Conservation (phyloP, 441 rosid genomes). For the Adansonia gregorii region DNA sequence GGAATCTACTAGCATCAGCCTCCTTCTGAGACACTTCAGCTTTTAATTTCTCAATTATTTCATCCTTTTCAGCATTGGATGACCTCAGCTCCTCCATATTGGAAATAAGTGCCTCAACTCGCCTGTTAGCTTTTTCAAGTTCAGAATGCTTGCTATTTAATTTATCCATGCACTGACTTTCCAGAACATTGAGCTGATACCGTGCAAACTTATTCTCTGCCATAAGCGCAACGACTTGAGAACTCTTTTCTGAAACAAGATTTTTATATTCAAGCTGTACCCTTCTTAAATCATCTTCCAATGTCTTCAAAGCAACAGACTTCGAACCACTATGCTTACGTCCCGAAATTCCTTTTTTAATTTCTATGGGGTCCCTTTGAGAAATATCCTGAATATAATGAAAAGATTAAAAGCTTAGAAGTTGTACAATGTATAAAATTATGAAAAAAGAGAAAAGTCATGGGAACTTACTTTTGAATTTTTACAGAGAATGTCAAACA, state of each 20-base stretch:
- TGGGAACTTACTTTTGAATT: slow-evolving; percentile 45
- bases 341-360: slow-evolving; percentile 28
- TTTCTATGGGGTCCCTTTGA: slow-evolving; percentile 31
- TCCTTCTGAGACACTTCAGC: slow-evolving; percentile 55
- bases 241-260: slow-evolving; percentile 54
- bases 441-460: neutral
- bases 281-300: slow-evolving; percentile 48
- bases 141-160: slow-evolving; percentile 62
- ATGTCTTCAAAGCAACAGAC: slow-evolving; percentile 30
- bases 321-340: slow-evolving; percentile 6
- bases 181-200: slow-evolving; percentile 65
- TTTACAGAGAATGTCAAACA: slow-evolving; percentile 48
- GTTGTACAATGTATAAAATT: neutral
- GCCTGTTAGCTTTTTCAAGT: slow-evolving; percentile 50
- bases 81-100: slow-evolving; percentile 57
- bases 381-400: slow-evolving; percentile 27
- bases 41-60: slow-evolving; percentile 48
- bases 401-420: slow-evolving; percentile 14
- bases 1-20: slow-evolving; percentile 42
- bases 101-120: slow-evolving; percentile 52
- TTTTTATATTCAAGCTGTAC: slow-evolving; percentile 46
- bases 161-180: slow-evolving; percentile 52
- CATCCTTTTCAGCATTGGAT: slow-evolving; percentile 64
- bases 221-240: slow-evolving; percentile 57
- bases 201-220: slow-evolving; percentile 70